phyloP scores from a whole-genome alignment of 768 basidiomycete species.

The Mycena alexandri region DNA sequence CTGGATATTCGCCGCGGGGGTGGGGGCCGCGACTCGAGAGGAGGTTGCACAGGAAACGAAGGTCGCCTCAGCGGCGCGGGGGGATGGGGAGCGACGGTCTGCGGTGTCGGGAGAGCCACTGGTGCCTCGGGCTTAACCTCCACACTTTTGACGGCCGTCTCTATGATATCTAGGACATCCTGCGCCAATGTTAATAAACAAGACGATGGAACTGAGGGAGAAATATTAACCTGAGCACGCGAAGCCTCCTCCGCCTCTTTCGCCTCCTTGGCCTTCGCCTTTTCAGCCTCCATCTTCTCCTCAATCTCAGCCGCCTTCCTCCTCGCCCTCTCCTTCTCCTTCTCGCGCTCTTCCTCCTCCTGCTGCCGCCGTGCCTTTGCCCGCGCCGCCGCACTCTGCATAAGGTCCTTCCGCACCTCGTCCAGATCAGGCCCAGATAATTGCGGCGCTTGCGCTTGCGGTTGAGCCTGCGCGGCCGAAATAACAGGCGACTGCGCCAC shows the following conservation, averaged over 20 bases:
- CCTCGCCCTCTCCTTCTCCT: constrained; percentile 82
- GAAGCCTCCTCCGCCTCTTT: constrained; percentile 30
- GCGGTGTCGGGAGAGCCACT: constrained; percentile 5
- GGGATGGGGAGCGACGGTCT: not conserved
- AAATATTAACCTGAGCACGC: constrained; percentile 26
- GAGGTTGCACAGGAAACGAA: constrained; percentile 40
- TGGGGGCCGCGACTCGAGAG: constrained; percentile 45
- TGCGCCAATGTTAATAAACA: constrained; percentile 16
- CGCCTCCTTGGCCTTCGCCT: constrained; percentile 38
- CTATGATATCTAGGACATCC: constrained; percentile 38
- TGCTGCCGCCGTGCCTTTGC: constrained; percentile 84
- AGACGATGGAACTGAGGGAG: constrained; percentile 6
- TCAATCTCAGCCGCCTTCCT: constrained; percentile 85
- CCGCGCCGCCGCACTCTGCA: constrained; percentile 89
- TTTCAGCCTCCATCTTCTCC: constrained; percentile 65
- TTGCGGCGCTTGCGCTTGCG: constrained; percentile 37
- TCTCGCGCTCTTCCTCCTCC: constrained; percentile 87
- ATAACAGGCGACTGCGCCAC: constrained; percentile 51
- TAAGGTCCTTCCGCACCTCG: constrained; percentile 76
- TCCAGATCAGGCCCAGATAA: constrained; percentile 65
- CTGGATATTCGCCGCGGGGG: constrained; percentile 45
- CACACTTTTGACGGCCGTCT: constrained; percentile 30
- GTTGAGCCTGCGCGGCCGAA: not conserved
- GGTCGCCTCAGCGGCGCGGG: constrained; percentile 23
- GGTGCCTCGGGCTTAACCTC: constrained; percentile 21